phyloP scores from a whole-genome alignment of 208 protist genomes.

The Porcisia deanei region DNA sequence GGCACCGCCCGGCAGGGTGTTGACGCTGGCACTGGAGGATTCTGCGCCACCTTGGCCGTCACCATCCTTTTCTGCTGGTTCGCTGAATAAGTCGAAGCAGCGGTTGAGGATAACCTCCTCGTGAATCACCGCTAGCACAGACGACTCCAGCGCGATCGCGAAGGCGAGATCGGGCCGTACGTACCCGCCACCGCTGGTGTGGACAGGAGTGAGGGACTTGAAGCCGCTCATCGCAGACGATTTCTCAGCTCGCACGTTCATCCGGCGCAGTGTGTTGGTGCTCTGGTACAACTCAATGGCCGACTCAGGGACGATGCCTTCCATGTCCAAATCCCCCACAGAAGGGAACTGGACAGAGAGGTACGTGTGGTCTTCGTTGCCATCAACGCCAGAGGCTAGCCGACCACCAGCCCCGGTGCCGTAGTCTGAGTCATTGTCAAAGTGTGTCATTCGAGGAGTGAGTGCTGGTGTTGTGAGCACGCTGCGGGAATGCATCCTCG shows the following conservation, averaged over 20 bases:
- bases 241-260: conserved; percentile 37
- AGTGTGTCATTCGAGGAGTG: conserved; percentile 48
- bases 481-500: conserved; percentile 33
- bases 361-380: conserved; percentile 25
- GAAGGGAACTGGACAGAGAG: conserved; percentile 62
- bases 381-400: conserved; percentile 9
- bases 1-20: background rate
- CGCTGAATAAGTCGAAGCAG: conserved; percentile 61
- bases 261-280: conserved; percentile 42
- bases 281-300: conserved; percentile 52
- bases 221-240: conserved; percentile 38
- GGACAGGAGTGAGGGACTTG: conserved; percentile 29
- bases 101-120: conserved; percentile 66
- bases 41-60: conserved; percentile 6
- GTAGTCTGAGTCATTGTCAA: conserved; percentile 34
- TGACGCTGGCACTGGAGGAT: background rate
- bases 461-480: conserved; percentile 37
- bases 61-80: conserved; percentile 8
- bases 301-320: conserved; percentile 18
- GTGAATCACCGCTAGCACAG: conserved; percentile 54
- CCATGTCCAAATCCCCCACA: conserved; percentile 30
- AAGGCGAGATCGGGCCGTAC: conserved; percentile 79
- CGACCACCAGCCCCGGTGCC: conserved; percentile 19
- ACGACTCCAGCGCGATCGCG: conserved; percentile 75
- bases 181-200: conserved; percentile 39